Conservation (phyloP, 2,329 filamentous ascomycete genomes). For the Epichloe uncinata region DNA sequence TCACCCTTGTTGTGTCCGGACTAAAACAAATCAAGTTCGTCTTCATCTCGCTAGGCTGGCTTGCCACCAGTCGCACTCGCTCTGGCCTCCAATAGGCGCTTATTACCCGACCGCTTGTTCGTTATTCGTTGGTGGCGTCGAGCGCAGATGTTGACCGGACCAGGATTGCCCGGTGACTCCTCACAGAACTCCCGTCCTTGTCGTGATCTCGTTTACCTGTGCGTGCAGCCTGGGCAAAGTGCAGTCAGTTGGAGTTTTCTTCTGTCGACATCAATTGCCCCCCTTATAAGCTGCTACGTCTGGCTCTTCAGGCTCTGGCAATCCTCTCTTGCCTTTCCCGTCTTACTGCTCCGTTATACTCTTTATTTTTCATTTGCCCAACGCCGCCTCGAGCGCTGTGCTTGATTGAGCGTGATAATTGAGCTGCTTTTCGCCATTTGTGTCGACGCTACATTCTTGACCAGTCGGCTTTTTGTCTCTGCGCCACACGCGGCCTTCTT, state of each 20-base stretch:
- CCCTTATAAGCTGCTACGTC: not conserved
- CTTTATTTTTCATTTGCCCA: no score
- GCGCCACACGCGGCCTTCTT: not conserved
- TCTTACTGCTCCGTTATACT: not conserved
- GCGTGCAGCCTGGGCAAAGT: not conserved
- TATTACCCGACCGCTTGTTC: not conserved
- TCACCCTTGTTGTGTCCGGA: no score
- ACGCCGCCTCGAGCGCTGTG: not conserved
- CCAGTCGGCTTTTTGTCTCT: not conserved
- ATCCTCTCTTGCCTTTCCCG: not conserved
- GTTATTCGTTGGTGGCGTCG: conserved; percentile 1
- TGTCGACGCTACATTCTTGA: not conserved
- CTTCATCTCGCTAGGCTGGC: no score
- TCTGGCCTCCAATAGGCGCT: not conserved
- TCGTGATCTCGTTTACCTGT: not conserved
- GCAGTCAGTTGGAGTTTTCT: not conserved
- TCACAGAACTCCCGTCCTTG: not conserved
- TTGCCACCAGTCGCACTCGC: not conserved
- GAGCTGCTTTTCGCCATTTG: not conserved
- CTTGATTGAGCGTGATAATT: not conserved
- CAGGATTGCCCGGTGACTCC: conserved; percentile 6
- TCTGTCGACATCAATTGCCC: not conserved
- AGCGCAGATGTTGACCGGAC: not conserved
- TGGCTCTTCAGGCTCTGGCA: not conserved
- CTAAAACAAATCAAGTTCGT: no score